Evolutionary conservation across 345 rosid species (phyloP).

Genomic region (Brassica incana): DNA sequence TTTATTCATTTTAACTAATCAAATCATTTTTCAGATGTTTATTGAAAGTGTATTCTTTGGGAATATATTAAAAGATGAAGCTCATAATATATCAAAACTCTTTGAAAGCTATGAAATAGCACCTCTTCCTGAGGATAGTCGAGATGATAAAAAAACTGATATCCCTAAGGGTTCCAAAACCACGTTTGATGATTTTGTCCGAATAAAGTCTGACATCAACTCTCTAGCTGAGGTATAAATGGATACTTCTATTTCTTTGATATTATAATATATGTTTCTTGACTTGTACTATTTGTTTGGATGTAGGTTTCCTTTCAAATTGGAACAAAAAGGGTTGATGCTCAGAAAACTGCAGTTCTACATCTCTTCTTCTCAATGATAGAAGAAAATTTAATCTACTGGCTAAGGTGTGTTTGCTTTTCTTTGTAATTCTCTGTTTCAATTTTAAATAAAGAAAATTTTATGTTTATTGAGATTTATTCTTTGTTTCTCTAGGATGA

Average conservation of each 20-base stretch:
- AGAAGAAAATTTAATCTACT: not conserved
- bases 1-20: not conserved
- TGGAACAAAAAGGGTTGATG: not conserved
- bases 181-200: not conserved
- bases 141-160: not conserved
- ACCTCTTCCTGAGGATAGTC: not conserved
- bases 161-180: not conserved
- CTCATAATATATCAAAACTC: not conserved
- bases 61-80: not conserved
- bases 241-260: not conserved
- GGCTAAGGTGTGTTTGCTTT: not conserved
- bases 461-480: too few species aligned
- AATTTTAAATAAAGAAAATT: too few species aligned
- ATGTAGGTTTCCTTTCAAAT: not conserved
- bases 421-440: too few species aligned
- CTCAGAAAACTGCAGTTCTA: not conserved
- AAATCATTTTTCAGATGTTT: not conserved
- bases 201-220: not conserved
- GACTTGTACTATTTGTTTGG: not conserved
- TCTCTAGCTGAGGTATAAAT: not conserved
- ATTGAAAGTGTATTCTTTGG: not conserved
- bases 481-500: not conserved
- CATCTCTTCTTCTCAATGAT: not conserved
- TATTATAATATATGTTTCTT: too few species aligned
- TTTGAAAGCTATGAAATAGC: not conserved